phyloP scores from a whole-genome alignment of 352 stramenopile species.

The Bremia lactucae region DNA sequence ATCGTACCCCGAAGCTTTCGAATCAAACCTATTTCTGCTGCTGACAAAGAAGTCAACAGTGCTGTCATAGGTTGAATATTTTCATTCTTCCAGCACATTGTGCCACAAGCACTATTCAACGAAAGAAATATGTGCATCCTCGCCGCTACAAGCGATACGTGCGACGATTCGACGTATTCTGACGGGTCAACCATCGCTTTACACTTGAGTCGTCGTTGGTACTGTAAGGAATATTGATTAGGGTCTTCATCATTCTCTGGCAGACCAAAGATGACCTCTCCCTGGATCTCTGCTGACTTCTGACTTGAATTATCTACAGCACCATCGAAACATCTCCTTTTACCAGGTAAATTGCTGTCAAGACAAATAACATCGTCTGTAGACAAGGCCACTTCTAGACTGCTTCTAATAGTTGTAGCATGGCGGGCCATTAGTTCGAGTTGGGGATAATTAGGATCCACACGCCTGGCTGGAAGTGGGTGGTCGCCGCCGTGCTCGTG shows the following conservation, averaged over 20 bases:
- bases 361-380: constrained; percentile 10
- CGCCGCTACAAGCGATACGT: constrained; percentile 25
- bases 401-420: constrained; percentile 2
- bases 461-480: constrained; percentile 34
- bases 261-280: not conserved
- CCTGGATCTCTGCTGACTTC: too few relatives aligned
- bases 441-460: constrained; percentile 46
- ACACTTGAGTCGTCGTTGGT: not conserved
- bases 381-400: not conserved
- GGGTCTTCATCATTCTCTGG: not conserved
- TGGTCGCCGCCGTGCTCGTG: constrained; percentile 81
- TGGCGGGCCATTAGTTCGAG: constrained; percentile 14
- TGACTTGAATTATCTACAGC: not conserved
- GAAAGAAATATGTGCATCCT: constrained; percentile 36
- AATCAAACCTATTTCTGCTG: constrained; percentile 35
- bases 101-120: constrained; percentile 18
- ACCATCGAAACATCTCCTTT: not conserved
- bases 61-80: not conserved
- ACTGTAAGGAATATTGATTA: not conserved
- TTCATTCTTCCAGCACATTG: constrained; percentile 26
- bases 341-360: not conserved
- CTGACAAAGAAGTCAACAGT: not conserved
- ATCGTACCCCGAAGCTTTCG: constrained; percentile 44
- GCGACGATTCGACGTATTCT: constrained; percentile 46
- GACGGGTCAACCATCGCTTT: constrained; percentile 18